Evolutionary conservation across 2,329 filamentous ascomycete species (phyloP), one percentile per base, ranked within the genome.

Genomic region (Fusarium sp.): DNA sequence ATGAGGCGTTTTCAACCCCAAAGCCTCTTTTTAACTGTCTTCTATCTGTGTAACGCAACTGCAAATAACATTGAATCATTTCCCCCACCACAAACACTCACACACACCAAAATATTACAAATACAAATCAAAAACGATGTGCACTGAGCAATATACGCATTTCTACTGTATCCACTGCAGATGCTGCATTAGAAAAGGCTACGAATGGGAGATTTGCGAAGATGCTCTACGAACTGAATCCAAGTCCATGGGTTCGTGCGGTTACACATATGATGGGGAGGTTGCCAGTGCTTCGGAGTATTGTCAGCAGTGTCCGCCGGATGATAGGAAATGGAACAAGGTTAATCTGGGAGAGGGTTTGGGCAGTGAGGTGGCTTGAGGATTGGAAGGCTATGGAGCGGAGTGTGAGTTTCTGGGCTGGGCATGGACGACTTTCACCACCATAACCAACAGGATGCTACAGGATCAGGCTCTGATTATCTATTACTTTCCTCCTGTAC

Each of bases 311-410:
- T 65, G 62, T 55, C 62, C 62, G 8, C 55, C 54, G 15, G 55
- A 53, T 23, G 62, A 65, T 10, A 55, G 49, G 38, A 66, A 65
- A 30, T 66, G 62, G 62, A 46, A 41, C n/a, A 65, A 34, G 7
- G 26, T 38, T 8, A 59, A 56, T 6, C 31, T 33, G 2, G 23
- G 23, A 18, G 46, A 18, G 15, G 12, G n/a, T 18, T 16, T 42
- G 0, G 34, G 41, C 4, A 36, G 12, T 13, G 41, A 33, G 1
- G 16, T 59, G 8, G 34, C 26, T 7, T 63, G 37, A 37, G 13
- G 15, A 4, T 4, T 5, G 8, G 42, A 45, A 45, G 23, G 28
- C n/a, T 33, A 8, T 15, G 28, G 28, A 45, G 13, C 18, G 28
- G 4, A 4, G 8, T 31, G 8, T 26, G 18, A 45, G 5, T 45